Evolutionary conservation across 495 filamentous ascomycete genomes (phyloP).

Genomic region (Xylaria scruposa): DNA sequence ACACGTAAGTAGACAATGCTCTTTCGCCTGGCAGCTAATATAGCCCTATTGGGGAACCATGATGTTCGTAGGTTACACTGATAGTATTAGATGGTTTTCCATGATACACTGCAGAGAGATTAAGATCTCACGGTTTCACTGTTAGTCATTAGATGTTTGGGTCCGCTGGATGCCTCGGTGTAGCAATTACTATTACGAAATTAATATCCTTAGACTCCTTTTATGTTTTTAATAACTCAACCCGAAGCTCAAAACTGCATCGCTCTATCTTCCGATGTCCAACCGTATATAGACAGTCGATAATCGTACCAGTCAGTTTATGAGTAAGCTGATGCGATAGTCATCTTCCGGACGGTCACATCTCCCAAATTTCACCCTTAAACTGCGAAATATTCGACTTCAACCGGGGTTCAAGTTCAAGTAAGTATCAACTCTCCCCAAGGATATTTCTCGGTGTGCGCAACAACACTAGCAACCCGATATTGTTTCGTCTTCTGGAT

Average conservation of each 20-base stretch:
- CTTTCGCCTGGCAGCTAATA: not conserved
- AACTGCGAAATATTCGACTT: not conserved
- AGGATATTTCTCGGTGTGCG: conserved; percentile 16
- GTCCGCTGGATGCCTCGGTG: not conserved
- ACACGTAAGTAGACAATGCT: not conserved
- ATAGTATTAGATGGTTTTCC: not conserved
- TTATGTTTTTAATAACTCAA: not conserved
- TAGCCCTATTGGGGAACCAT: not conserved
- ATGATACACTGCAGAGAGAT: not conserved
- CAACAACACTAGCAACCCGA: not conserved
- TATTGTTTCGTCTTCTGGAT: not conserved
- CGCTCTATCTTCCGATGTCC: not conserved
- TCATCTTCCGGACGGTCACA: not conserved
- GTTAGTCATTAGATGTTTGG: not conserved
- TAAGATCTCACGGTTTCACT: not conserved
- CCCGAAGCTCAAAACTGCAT: not conserved
- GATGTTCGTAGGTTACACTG: not conserved
- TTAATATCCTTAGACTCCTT: not conserved
- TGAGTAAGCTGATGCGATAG: conserved; percentile 11
- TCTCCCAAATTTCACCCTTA: not conserved
- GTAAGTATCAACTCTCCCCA: no score
- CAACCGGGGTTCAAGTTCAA: not conserved
- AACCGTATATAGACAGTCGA: not conserved
- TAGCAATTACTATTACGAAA: conserved; percentile 19
- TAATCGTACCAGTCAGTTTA: not conserved